Conservation (phyloP, 495 filamentous ascomycete genomes). For the Aspergillus sclerotioniger region DNA sequence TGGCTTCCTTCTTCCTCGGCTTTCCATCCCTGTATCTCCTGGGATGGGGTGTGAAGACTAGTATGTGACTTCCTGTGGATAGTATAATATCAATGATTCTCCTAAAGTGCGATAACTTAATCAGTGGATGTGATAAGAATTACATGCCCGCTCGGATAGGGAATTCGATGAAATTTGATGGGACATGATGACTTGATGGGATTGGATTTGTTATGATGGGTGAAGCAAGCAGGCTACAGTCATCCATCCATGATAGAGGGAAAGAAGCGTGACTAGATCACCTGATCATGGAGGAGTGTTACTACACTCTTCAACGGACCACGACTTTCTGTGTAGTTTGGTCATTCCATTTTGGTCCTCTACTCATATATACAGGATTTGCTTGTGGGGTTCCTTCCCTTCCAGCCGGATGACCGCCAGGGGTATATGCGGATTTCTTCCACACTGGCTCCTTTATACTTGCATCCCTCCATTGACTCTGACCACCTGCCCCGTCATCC, state of each 20-base stretch:
- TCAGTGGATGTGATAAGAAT: no score
- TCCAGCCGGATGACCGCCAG: neutral
- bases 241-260: no score
- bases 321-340: neutral
- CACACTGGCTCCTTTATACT: neutral
- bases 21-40: neutral
- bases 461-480: constrained; percentile 8
- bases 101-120: neutral
- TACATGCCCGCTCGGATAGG: no score
- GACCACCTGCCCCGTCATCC: constrained; percentile 6
- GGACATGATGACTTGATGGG: no score
- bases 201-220: no score
- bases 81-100: constrained; percentile 1
- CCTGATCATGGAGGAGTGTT: no score
- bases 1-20: neutral
- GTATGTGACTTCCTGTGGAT: neutral
- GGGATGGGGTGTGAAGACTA: neutral
- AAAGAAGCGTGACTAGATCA: no score
- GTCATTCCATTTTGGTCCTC: neutral
- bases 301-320: no score
- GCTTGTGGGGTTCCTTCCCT: neutral
- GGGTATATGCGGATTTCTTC: no score
- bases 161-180: no score
- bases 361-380: neutral
- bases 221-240: no score